Percentiles rank a stretch among this genome's conserved stretches.
phyloP scores from a whole-genome alignment of 306 rosid genomes.

The Acacia melanoxylon region DNA sequence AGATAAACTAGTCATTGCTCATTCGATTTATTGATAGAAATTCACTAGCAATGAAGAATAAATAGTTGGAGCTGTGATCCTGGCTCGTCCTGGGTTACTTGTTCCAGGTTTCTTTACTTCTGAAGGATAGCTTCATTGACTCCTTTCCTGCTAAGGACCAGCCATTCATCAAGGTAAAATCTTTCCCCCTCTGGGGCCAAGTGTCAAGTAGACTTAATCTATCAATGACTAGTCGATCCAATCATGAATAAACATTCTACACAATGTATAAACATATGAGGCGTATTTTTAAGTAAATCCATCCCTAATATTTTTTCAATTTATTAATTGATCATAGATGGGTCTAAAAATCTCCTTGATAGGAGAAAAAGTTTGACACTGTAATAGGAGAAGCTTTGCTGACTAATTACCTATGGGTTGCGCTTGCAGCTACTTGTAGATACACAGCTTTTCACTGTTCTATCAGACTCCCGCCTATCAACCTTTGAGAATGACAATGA shows the following conservation, averaged over 20 bases:
- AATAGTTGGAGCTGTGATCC: conserved; percentile 23
- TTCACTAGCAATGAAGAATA: conserved; percentile 18
- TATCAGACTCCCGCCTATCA: conserved; percentile 80
- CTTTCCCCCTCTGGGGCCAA: not conserved
- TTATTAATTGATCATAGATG: not conserved
- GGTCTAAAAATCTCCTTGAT: not conserved
- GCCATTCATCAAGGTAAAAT: conserved; percentile 80
- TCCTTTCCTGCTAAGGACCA: conserved; percentile 82
- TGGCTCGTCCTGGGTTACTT: conserved; percentile 21
- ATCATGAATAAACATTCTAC: not conserved
- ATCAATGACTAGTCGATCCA: not conserved
- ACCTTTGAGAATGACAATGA: conserved; percentile 67
- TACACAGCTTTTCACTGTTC: conserved; percentile 83
- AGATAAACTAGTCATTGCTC: conserved; percentile 29
- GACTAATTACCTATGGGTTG: conserved; percentile 14
- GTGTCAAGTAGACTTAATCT: not conserved
- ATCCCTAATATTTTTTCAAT: not conserved
- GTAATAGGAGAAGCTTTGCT: not conserved
- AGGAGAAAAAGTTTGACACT: not conserved
- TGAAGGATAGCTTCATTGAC: conserved; percentile 89
- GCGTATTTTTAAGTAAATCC: not conserved
- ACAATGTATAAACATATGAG: not conserved
- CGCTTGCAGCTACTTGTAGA: conserved; percentile 81
- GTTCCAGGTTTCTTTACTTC: conserved; percentile 94
- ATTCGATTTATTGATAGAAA: conserved; percentile 15